These are phyloP conservation scores for Diaporthe nobilis DNA, from an alignment of 2,329 filamentous ascomycete genomes.

Conservation along the genomic window DNA sequence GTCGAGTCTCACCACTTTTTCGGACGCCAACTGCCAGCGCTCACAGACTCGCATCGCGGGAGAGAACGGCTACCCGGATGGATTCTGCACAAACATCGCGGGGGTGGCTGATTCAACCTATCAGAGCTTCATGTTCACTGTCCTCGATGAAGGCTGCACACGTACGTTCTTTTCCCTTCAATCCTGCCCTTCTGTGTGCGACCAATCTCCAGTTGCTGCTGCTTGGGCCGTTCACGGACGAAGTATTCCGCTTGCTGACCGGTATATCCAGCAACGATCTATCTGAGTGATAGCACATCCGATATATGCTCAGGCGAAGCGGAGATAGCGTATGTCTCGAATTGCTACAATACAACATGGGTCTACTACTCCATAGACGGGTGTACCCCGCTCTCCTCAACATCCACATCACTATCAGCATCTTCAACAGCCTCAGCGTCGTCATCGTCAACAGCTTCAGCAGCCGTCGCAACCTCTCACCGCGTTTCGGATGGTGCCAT, in stretches of 20 bases:
- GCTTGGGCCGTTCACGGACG: background rate
- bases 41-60: conserved; percentile 5
- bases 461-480: background rate
- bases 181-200: background rate
- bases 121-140: conserved; percentile 34
- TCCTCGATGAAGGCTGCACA: conserved; percentile 30
- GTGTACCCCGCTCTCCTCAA: conserved; percentile 3
- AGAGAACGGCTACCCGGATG: conserved; percentile 36
- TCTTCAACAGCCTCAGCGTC: conserved; percentile 5
- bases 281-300: background rate
- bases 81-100: conserved; percentile 26
- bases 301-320: conserved; percentile 25
- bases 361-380: conserved; percentile 34
- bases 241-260: background rate
- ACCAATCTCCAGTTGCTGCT: background rate
- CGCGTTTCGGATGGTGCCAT: conserved; percentile 27
- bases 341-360: conserved; percentile 35
- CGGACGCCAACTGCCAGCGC: conserved; percentile 13
- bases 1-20: conserved; percentile 22
- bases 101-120: conserved; percentile 2
- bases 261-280: conserved; percentile 23
- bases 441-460: background rate
- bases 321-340: background rate
- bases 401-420: background rate
- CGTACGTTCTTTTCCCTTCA: background rate